Conservation (phyloP, 176 grass and related monocot genomes). For the Eragrostis nindensis region DNA sequence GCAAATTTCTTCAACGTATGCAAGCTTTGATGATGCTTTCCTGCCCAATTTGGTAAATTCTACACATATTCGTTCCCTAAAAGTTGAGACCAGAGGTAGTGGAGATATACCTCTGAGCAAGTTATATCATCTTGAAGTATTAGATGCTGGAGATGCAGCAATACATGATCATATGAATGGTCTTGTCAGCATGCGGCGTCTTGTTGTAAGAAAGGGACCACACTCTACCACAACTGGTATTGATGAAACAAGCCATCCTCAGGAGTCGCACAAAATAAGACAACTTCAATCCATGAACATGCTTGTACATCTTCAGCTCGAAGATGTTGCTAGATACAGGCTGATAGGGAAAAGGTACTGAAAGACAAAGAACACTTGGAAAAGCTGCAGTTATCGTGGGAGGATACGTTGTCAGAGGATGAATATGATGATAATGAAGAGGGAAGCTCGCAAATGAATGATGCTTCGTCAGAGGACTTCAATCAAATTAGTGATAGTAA, state of each 20-base stretch:
- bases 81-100: not conserved
- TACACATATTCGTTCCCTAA: conserved; percentile 41
- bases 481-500: no score
- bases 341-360: conserved; percentile 3
- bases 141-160: conserved; percentile 21
- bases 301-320: conserved; percentile 22
- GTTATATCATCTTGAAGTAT: conserved; percentile 44
- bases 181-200: conserved; percentile 52
- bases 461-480: no score
- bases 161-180: conserved; percentile 38
- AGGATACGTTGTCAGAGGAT: not conserved
- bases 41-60: conserved; percentile 10
- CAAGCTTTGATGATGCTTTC: conserved; percentile 6
- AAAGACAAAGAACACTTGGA: conserved; percentile 31
- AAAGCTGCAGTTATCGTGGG: conserved; percentile 32
- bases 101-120: not conserved
- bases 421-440: no score
- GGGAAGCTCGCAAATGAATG: no score
- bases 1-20: conserved; percentile 5
- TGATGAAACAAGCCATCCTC: conserved; percentile 28
- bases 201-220: conserved; percentile 33
- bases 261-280: conserved; percentile 17
- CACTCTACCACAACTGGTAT: not conserved
- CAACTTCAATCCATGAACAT: conserved; percentile 11
- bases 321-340: not conserved